Base-by-base conservation (phyloP, 163 green algal species). In the Scenedesmus sp. region DNA sequence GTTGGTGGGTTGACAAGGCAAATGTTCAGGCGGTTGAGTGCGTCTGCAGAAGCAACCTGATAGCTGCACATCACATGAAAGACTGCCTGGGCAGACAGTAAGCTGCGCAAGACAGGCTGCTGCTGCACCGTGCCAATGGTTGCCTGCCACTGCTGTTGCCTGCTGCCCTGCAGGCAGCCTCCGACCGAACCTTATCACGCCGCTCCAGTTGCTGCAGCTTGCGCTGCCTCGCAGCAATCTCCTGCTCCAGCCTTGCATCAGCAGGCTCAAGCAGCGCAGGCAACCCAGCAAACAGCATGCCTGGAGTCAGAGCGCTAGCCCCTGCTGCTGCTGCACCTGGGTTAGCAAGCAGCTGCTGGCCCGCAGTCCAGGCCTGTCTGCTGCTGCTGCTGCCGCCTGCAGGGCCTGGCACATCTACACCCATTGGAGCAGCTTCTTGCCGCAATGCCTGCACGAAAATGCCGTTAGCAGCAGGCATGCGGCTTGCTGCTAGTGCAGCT, bases 171-270 rank as follows among this genome's bases (percentile, higher is more conserved):
- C 65, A 5, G 7, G 30, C 65, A 40, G 22, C 56, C 56, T 1
- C 5, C 18, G 30, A 76, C 30, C 26, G 65, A n/a, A 76, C 65
- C 65, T 76, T 76, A n/a, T 76, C 65, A 40, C 65, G 65, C 65
- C 65, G 65, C 65, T 37, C 9, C 65, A 76, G 65, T 30, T 76
- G 65, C 65, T 76, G 30, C 65, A 76, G 73, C 37, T 83, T 30
- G 9, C 73, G 73, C 73, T 83, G 73, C 37, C 15, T 26, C 73
- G 51, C 73, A 44, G 73, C 73, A 49, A 83, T 33, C 37, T 83
- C 73, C 73, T 83, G 73, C 73, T 83, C 37, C 35, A 83, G 73
- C 37, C 73, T 46, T n/a, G 37, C 65, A 16, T 76, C 65, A 76
- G 9, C 26, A 20, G 65, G 30, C 65, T 76, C 65, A n/a, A 20